Conservation (phyloP, 768 basidiomycete species). For the Lentinus tigrinus region DNA sequence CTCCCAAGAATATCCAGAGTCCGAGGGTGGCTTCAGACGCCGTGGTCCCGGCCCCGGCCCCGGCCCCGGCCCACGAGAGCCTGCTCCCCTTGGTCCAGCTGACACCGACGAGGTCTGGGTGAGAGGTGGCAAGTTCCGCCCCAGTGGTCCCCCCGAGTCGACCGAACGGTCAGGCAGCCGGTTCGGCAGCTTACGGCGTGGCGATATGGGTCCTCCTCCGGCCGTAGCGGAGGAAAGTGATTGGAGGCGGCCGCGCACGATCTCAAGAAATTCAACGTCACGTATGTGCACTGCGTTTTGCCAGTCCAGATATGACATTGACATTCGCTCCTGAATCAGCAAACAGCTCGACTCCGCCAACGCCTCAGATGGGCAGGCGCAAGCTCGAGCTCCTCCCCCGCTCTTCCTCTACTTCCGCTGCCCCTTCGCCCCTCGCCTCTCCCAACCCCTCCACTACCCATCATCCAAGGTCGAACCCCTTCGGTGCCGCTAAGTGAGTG, state of each 20-base stretch:
- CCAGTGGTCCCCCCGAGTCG: conserved; percentile 39
- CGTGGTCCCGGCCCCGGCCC: conserved; percentile 41
- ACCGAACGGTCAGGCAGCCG: conserved; percentile 36
- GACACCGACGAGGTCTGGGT: conserved; percentile 81
- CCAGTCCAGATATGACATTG: background rate
- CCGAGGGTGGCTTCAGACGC: conserved; percentile 53
- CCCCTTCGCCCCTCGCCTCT: conserved; percentile 75
- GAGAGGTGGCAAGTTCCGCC: conserved; percentile 72
- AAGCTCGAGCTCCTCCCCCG: conserved; percentile 88
- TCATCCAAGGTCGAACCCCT: conserved; percentile 70
- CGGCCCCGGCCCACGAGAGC: conserved; percentile 29
- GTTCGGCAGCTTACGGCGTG: conserved; percentile 48
- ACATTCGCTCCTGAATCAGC: conserved; percentile 40
- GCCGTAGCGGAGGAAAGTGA: conserved; percentile 56
- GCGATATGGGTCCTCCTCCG: conserved; percentile 50
- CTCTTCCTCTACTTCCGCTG: conserved; percentile 61
- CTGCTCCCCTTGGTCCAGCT: conserved; percentile 45
- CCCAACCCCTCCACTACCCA: conserved; percentile 61
- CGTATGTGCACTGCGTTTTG: conserved; percentile 43
- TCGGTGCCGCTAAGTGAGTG: conserved; percentile 79
- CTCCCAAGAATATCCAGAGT: conserved; percentile 19
- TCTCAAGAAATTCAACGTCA: conserved; percentile 51
- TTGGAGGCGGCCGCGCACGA: conserved; percentile 62
- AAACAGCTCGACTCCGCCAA: conserved; percentile 71
- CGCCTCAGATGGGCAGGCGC: conserved; percentile 74